Evolutionary conservation across 495 filamentous ascomycete species (phyloP).

Genomic region (Penicillium turbatum): DNA sequence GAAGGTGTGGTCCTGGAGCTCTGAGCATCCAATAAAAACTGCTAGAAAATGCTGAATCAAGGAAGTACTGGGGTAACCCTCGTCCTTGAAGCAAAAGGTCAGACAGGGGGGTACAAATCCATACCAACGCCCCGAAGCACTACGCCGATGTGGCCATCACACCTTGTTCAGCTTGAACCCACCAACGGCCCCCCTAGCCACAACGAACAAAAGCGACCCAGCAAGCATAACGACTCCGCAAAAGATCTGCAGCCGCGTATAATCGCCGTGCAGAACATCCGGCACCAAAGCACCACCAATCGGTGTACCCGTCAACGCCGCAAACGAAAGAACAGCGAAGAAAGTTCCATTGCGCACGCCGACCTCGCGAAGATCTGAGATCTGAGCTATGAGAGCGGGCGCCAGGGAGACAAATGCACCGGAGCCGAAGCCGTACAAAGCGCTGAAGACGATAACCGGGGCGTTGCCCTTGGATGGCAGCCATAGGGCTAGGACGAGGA

Average conservation of each 20-base stretch:
- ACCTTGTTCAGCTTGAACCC: constrained; percentile 35
- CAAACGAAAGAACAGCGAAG: constrained; percentile 60
- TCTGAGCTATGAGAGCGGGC: constrained; percentile 59
- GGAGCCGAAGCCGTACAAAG: constrained; percentile 67
- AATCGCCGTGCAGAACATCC: constrained; percentile 49
- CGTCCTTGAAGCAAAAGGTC: too few species aligned
- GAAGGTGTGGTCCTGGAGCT: too few species aligned
- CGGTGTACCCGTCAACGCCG: constrained; percentile 63
- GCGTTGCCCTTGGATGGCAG: constrained; percentile 56
- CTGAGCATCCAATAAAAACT: too few species aligned
- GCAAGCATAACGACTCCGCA: constrained; percentile 56
- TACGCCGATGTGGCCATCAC: constrained; percentile 3
- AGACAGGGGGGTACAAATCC: too few species aligned
- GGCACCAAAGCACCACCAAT: constrained; percentile 67
- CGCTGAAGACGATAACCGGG: constrained; percentile 61
- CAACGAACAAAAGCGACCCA: constrained; percentile 47
- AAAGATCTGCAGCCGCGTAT: constrained; percentile 60
- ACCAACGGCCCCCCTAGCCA: constrained; percentile 33
- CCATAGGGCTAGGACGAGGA: constrained; percentile 68
- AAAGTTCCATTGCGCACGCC: constrained; percentile 66
- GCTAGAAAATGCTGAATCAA: too few species aligned
- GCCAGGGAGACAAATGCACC: constrained; percentile 66
- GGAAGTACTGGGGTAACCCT: too few species aligned
- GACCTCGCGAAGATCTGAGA: constrained; percentile 68
- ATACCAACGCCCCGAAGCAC: too few species aligned